phyloP scores from a whole-genome alignment of 495 filamentous ascomycete genomes.

The Aspergillus sclerotiicarbonarius region DNA sequence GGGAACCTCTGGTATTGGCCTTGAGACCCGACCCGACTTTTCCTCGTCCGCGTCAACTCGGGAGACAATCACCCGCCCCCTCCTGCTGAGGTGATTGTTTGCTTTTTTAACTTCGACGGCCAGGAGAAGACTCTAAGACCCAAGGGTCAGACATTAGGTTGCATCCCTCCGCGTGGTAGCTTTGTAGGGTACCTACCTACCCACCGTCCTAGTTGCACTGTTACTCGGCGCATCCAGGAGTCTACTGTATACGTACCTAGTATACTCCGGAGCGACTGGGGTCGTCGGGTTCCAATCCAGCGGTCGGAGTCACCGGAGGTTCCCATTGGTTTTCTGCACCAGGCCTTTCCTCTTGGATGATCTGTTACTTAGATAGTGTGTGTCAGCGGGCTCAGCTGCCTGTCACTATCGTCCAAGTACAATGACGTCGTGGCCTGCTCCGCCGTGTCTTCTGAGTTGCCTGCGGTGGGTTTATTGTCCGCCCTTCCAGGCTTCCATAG shows the following conservation, averaged over 20 bases:
- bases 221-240: not conserved
- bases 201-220: not conserved
- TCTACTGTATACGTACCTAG: too few species aligned
- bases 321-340: not conserved
- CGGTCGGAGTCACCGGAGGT: not conserved
- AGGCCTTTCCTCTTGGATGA: not conserved
- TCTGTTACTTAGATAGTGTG: not conserved
- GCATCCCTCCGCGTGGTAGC: slow-evolving; percentile 16
- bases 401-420: slow-evolving; percentile 19
- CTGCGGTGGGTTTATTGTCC: not conserved
- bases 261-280: not conserved
- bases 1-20: slow-evolving; percentile 9
- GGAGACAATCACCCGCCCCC: slow-evolving; percentile 2
- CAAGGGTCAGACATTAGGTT: slow-evolving; percentile 14
- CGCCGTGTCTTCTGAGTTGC: not conserved
- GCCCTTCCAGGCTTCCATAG: not conserved
- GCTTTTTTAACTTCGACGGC: not conserved
- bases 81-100: not conserved
- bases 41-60: not conserved
- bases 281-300: not conserved
- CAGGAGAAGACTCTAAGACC: not conserved
- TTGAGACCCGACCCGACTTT: slow-evolving; percentile 1
- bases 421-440: slow-evolving; percentile 25
- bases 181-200: slow-evolving; percentile 3
- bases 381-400: slow-evolving; percentile 13